Evolutionary conservation across 352 stramenopile genomes (phyloP), one percentile per base, ranked within the genome.

Genomic region (Peronospora farinosa): DNA sequence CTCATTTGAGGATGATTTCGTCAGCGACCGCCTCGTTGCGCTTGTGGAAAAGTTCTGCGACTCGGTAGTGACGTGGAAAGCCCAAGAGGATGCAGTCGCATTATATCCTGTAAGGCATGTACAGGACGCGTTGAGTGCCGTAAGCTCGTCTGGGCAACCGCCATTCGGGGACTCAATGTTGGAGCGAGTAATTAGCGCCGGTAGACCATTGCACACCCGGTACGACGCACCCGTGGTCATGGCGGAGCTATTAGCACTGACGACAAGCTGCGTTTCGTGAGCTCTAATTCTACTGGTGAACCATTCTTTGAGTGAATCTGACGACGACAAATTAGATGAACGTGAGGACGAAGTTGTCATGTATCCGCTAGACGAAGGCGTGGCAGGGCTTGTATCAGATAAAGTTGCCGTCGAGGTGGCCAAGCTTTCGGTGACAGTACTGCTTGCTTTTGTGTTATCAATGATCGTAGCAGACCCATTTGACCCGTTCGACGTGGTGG

Each of bases 211-310:
- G 31, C 67, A 77, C 8, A 77, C 44, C 23, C 67, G 57, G 28
- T 57, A 36, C 19, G 32, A 46, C 1, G 30, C 43, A 33, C 15
- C 47, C 1, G 47, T 11, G 0, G 23, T 41, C 2, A 40, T 48
- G 1, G 23, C 56, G 2, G 28, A 50, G n/a, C n/a, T n/a, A n/a
- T n/a, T n/a, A n/a, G n/a, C n/a, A n/a, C 11, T 57, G 2, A 63
- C 51, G 16, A 72, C 44, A 10, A 77, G 57, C 30, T 72, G 64
- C 1, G 67, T 77, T 17, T 77, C 67, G 9, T 70, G 48, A 12
- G 67, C 41, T 17, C 38, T 47, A 21, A 74, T 55, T 12, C 48
- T 77, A 32, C 7, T 47, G 3, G 21, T 59, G 35, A 74, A 74
- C 65, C 61, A 71, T 3, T 37, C 67, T 35, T 21, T 23, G 16